Conservation (phyloP, 2,329 filamentous ascomycete species). For the Tolypocladium album region DNA sequence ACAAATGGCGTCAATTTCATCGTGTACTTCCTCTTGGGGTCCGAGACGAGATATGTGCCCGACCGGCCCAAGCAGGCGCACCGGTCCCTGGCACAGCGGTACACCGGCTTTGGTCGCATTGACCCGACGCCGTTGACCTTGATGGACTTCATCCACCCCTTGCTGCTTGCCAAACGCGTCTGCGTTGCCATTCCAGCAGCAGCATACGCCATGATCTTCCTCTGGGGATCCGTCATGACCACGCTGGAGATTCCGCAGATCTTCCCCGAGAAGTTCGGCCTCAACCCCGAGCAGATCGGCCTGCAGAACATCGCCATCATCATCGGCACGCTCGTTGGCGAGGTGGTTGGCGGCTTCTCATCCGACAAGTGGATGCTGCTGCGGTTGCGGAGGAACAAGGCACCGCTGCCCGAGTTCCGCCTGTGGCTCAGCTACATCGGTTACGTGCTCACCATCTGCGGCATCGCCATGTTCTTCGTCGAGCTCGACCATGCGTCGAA, state of each 20-base stretch:
- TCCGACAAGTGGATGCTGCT: conserved; percentile 42
- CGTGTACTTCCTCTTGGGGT: conserved; percentile 8
- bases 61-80: not conserved
- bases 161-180: not conserved
- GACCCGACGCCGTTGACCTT: conserved; percentile 4
- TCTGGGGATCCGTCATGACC: conserved; percentile 23
- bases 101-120: conserved; percentile 6
- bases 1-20: conserved; percentile 8
- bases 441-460: conserved; percentile 36
- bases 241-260: conserved; percentile 51
- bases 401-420: conserved; percentile 36
- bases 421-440: conserved; percentile 48
- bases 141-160: conserved; percentile 7
- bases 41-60: conserved; percentile 9
- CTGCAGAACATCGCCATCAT: conserved; percentile 47
- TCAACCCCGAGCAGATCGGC: conserved; percentile 46
- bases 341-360: conserved; percentile 41
- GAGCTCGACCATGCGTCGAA: conserved; percentile 31
- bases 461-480: conserved; percentile 43
- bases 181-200: conserved; percentile 24
- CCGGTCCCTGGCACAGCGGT: not conserved
- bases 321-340: conserved; percentile 45
- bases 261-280: conserved; percentile 41
- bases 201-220: conserved; percentile 47
- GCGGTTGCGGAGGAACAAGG: conserved; percentile 17